phyloP scores from a whole-genome alignment of 176 grass and related monocot species.

The Rhynchospora pubera region DNA sequence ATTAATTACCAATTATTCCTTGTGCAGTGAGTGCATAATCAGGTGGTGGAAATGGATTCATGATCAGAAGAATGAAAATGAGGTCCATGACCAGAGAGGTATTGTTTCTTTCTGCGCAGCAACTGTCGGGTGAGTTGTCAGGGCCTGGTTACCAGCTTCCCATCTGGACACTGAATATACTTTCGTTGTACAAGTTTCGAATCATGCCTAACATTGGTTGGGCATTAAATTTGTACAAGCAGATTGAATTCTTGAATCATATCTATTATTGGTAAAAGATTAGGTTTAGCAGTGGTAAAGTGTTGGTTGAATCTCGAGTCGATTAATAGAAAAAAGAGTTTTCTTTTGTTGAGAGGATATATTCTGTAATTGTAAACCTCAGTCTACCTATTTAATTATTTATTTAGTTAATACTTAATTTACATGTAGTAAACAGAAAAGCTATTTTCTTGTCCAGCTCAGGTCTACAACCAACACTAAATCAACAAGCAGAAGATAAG shows the following conservation, averaged over 20 bases:
- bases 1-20: constrained; percentile 21
- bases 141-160: neutral
- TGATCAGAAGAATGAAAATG: constrained; percentile 22
- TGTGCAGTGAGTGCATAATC: constrained; percentile 66
- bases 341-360: neutral
- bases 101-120: neutral
- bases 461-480: constrained; percentile 31
- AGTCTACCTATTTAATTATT: neutral
- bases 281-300: neutral
- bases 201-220: neutral
- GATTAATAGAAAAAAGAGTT: neutral
- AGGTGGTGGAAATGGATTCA: constrained; percentile 87
- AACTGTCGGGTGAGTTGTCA: neutral
- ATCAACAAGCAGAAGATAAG: constrained; percentile 55
- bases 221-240: neutral
- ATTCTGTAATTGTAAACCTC: neutral
- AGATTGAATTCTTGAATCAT: neutral
- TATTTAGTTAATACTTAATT: neutral
- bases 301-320: neutral
- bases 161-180: neutral
- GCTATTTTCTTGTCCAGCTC: constrained; percentile 30
- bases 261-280: neutral
- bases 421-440: neutral
- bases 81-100: constrained; percentile 20
- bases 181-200: neutral